Evolutionary conservation across 352 stramenopile genomes (phyloP), one percentile per base, ranked within the genome.

Genomic region (Globisporangium mamillatum): DNA sequence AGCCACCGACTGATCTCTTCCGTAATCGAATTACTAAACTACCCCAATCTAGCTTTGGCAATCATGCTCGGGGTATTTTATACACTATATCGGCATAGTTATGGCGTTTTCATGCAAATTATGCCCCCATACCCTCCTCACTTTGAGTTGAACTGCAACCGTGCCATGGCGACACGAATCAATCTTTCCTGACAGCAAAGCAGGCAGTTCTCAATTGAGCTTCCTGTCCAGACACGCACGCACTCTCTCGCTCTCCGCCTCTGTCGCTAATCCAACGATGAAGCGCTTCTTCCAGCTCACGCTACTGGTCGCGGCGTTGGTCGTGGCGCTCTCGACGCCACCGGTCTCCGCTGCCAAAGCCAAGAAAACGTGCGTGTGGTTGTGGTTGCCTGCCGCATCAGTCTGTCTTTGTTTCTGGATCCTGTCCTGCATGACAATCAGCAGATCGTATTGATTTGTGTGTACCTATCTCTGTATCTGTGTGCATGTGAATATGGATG

Each of bases 301-400:
- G 24, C 55, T 79, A 44, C 73, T 83, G 27, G 65, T 76, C 10
- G 60, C 67, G 41, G 72, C 74, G 54, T 69, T 86, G 66, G 48
- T 84, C 48, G 74, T 76, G 10, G 60, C 66, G 27, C 48, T 68
- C 46, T 53, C 62, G 44, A 52, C 44, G 44, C 18, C 44, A n/a
- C 56, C 66, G 8, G 25, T 71, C 20, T 66, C 38, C 0, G 69
- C 71, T 6, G 70, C 72, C 57, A 73, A 76, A 66, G 20, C 34
- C 61, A 84, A 80, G 70, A 88, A 90, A 72, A 88, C 78, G 81
- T 90, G 46, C 32, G 62, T 38, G n/a, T 14, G 2, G 4, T 50
- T 52, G n/a, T 32, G 27, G 27, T 32, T 32, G 27, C 27, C 27
- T 32, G 27, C 10, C 53, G 27, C 12, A 44, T 44, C 14, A 18